These are phyloP conservation scores for Physcomitrellopsis africana DNA, from an alignment of 225 moss, liverwort and hornwort genomes.

Conservation along the genomic window DNA sequence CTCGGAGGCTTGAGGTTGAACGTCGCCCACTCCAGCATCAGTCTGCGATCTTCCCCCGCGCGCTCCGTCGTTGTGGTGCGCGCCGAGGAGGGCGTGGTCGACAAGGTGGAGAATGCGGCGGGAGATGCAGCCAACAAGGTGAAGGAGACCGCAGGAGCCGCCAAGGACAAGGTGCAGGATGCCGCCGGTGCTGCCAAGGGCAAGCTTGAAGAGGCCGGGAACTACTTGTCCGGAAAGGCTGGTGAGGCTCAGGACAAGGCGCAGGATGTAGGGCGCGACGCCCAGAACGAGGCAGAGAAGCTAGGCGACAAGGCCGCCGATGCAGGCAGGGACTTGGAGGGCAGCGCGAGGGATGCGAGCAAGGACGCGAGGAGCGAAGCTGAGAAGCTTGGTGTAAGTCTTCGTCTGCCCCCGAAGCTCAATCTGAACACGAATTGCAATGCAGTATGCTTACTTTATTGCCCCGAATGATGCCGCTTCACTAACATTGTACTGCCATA, in stretches of 20 bases:
- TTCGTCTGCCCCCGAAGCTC: too few relatives aligned
- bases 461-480: too few relatives aligned
- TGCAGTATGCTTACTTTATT: too few relatives aligned
- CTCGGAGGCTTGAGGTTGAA: conserved; percentile 42
- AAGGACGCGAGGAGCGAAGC: conserved; percentile 28
- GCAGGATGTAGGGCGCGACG: conserved; percentile 11
- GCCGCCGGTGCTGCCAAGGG: conserved; percentile 23
- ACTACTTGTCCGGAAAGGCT: neutral
- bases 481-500: too few relatives aligned
- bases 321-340: conserved; percentile 29
- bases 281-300: conserved; percentile 32
- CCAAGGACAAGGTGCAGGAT: conserved; percentile 34
- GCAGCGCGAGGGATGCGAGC: conserved; percentile 11
- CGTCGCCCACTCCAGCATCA: conserved; percentile 16
- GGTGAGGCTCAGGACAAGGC: neutral
- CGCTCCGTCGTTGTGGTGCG: conserved; percentile 40
- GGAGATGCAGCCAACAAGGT: conserved; percentile 44
- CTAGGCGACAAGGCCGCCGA: conserved; percentile 32
- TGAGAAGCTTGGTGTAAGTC: conserved; percentile 31
- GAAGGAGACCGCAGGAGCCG: conserved; percentile 36
- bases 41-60: conserved; percentile 23
- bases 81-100: conserved; percentile 40
- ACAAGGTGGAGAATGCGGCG: conserved; percentile 29
- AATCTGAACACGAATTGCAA: too few relatives aligned
- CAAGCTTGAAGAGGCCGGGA: conserved; percentile 12